Evolutionary conservation across 2,329 filamentous ascomycete genomes (phyloP).

Genomic region (Apiospora hydei): DNA sequence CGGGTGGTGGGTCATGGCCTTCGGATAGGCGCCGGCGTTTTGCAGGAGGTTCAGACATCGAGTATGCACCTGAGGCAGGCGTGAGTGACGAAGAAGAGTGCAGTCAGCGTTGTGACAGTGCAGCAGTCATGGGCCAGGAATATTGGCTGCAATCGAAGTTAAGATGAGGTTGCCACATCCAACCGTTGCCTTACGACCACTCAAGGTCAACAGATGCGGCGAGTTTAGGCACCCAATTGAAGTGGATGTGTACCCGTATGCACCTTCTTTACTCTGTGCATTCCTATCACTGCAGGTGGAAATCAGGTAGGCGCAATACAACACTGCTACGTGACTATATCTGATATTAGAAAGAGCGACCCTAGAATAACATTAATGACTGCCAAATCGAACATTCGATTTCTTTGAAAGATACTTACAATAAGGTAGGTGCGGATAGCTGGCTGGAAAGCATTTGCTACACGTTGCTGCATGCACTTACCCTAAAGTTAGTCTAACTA

Average conservation of each 20-base stretch:
- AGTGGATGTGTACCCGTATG: neutral
- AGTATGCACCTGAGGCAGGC: neutral
- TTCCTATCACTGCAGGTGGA: too few relatives aligned
- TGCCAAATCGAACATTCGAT: neutral
- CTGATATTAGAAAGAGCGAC: neutral
- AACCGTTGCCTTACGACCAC: neutral
- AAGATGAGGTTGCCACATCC: neutral
- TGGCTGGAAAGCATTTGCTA: neutral
- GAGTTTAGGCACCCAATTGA: neutral
- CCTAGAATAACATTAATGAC: neutral
- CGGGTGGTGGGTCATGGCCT: constrained; percentile 24
- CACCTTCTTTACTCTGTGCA: neutral
- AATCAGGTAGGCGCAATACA: neutral
- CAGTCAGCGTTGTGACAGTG: neutral
- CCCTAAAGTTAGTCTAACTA: constrained; percentile 1
- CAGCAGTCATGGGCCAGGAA: neutral
- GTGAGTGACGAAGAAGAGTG: neutral
- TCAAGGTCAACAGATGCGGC: neutral
- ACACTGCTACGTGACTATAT: neutral
- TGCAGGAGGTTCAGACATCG: constrained; percentile 36
- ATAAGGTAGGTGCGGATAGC: neutral
- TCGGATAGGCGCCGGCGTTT: constrained; percentile 38
- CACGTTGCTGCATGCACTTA: neutral
- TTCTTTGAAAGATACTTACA: too few relatives aligned
- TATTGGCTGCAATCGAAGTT: neutral